Evolutionary conservation across 2,329 filamentous ascomycete genomes (phyloP).

Genomic region (Trichoderma arundinaceum): DNA sequence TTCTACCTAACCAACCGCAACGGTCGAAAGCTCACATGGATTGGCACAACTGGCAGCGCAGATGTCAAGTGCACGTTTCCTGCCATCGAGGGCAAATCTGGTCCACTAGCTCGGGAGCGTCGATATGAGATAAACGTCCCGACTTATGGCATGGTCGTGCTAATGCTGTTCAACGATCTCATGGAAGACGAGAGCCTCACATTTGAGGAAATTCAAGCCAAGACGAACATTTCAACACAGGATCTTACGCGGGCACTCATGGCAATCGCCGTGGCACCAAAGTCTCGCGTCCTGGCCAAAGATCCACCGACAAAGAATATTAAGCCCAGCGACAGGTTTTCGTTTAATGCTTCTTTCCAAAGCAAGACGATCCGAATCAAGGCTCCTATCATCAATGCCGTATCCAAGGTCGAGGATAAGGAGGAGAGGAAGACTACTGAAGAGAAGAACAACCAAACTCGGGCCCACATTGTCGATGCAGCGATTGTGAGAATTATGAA

Average conservation of each 20-base stretch:
- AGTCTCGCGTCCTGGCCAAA: slow-evolving; percentile 81
- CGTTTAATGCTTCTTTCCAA: slow-evolving; percentile 80
- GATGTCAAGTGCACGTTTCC: slow-evolving; percentile 84
- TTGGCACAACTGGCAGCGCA: slow-evolving; percentile 72
- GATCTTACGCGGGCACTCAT: slow-evolving; percentile 81
- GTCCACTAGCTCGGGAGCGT: slow-evolving; percentile 64
- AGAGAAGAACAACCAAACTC: slow-evolving; percentile 74
- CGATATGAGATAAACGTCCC: slow-evolving; percentile 91
- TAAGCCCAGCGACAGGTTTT: slow-evolving; percentile 77
- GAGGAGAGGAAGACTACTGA: slow-evolving; percentile 73
- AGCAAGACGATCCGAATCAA: slow-evolving; percentile 89
- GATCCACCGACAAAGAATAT: slow-evolving; percentile 79
- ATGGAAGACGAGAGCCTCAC: slow-evolving; percentile 56
- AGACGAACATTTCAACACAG: slow-evolving; percentile 75
- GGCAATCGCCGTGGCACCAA: slow-evolving; percentile 80
- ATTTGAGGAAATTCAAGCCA: slow-evolving; percentile 80
- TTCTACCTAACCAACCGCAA: slow-evolving; percentile 89
- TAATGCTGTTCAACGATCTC: slow-evolving; percentile 88
- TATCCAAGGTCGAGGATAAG: slow-evolving; percentile 83
- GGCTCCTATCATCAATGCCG: slow-evolving; percentile 79
- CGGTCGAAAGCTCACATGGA: slow-evolving; percentile 87
- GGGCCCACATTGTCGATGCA: slow-evolving; percentile 74
- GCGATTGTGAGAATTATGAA: slow-evolving; percentile 86
- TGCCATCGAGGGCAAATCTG: slow-evolving; percentile 71
- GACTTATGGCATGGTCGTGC: slow-evolving; percentile 88